Evolutionary conservation across 2,329 filamentous ascomycete genomes (phyloP).

Genomic region (Aspergillus pseudoterreus): DNA sequence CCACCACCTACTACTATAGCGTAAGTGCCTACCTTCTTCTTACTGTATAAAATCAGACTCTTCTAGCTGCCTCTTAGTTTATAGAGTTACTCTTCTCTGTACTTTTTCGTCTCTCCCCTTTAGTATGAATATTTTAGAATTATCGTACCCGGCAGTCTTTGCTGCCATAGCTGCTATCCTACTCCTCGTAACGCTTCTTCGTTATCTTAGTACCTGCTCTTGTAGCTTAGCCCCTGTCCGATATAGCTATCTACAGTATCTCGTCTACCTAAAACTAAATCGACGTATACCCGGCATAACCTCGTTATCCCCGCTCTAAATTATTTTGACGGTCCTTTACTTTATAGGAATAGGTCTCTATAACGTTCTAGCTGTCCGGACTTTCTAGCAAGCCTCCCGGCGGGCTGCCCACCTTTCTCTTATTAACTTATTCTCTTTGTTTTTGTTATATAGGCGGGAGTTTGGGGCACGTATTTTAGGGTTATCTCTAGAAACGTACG

Average conservation of each 20-base stretch:
- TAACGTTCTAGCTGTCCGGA: background rate
- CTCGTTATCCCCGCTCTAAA: background rate
- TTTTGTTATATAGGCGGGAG: background rate
- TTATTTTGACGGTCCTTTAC: background rate
- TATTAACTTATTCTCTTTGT: background rate
- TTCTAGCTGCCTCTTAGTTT: background rate
- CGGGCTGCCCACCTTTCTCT: conserved; percentile 2
- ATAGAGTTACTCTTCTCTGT: background rate
- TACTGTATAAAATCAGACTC: background rate
- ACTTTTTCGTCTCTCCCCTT: background rate
- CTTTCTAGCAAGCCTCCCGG: background rate
- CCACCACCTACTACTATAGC: background rate
- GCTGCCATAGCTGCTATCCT: background rate
- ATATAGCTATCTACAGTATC: background rate
- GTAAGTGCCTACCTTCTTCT: background rate
- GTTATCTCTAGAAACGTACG: background rate
- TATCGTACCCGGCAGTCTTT: background rate
- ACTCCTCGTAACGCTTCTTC: background rate
- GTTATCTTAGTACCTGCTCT: background rate
- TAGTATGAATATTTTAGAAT: background rate
- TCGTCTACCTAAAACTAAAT: background rate
- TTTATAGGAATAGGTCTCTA: background rate
- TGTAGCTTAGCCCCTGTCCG: background rate
- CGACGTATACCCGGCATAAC: background rate
- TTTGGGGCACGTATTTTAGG: background rate